A percentile compares a stretch with the other conserved stretches of the same genome.
Conservation (phyloP, 2,329 filamentous ascomycete species). For the Fusarium sp. region DNA sequence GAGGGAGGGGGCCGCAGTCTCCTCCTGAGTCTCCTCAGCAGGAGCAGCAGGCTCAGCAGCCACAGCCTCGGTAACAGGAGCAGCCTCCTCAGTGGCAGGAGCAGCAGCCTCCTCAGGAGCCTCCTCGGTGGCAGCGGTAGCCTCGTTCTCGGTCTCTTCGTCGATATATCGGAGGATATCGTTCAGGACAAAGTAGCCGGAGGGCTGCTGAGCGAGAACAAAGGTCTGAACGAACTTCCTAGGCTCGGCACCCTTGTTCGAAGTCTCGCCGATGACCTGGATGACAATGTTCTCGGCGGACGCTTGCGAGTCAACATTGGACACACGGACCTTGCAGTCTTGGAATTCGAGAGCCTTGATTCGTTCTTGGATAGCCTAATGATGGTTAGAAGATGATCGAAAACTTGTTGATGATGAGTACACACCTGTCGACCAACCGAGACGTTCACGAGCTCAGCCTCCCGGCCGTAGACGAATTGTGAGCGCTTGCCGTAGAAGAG, state of each 20-base stretch:
- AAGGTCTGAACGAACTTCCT: conserved; percentile 99
- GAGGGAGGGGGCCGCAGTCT: conserved; percentile 44
- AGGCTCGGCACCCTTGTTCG: conserved; percentile 89
- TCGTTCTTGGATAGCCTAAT: conserved; percentile 88
- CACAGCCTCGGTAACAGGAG: conserved; percentile 50
- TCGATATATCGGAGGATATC: conserved; percentile 96
- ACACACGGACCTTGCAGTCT: conserved; percentile 97
- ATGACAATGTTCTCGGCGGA: conserved; percentile 95
- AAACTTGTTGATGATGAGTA: not conserved
- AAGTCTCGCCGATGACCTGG: conserved; percentile 97
- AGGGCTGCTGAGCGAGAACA: conserved; percentile 93
- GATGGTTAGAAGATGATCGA: conserved; percentile 21
- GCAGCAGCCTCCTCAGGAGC: conserved; percentile 50
- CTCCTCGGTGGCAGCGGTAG: conserved; percentile 52
- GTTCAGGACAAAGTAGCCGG: conserved; percentile 97
- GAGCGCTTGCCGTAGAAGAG: conserved; percentile 97
- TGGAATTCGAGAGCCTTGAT: conserved; percentile 94
- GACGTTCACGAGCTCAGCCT: conserved; percentile 88
- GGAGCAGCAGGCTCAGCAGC: conserved; percentile 50
- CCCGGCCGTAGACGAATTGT: conserved; percentile 91
- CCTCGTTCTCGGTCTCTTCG: conserved; percentile 81
- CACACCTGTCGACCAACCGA: conserved; percentile 85
- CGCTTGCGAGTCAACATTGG: conserved; percentile 96
- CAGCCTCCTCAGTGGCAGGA: conserved; percentile 44
- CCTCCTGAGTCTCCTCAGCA: conserved; percentile 48